phyloP scores from a whole-genome alignment of 441 rosid species.

The Mallotus repandus region DNA sequence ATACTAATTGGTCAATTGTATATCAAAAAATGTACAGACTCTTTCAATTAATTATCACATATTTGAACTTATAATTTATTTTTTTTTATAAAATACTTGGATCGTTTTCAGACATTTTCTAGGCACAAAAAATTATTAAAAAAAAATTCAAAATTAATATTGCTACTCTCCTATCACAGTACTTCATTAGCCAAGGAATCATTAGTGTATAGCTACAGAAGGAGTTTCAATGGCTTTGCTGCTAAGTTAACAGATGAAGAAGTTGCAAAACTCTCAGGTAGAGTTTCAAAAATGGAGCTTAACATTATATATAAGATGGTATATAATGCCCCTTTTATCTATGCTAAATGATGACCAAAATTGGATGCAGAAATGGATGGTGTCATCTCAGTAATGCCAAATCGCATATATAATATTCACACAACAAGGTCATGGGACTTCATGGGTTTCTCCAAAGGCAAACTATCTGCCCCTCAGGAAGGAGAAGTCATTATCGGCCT shows the following conservation, averaged over 20 bases:
- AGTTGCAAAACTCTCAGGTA: constrained; percentile 37
- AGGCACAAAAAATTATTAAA: too few relatives aligned
- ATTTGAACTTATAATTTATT: too few relatives aligned
- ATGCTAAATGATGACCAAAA: background rate
- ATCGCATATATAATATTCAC: constrained; percentile 54
- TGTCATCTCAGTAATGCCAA: constrained; percentile 71
- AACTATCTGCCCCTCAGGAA: constrained; percentile 24
- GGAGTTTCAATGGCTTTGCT: constrained; percentile 74
- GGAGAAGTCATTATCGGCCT: constrained; percentile 26
- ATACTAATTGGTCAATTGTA: too few relatives aligned
- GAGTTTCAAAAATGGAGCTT: background rate
- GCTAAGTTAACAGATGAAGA: constrained; percentile 60
- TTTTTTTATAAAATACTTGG: too few relatives aligned
- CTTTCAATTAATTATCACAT: too few relatives aligned
- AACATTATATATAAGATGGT: background rate
- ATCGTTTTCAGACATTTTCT: too few relatives aligned
- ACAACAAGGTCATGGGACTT: constrained; percentile 91
- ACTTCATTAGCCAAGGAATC: constrained; percentile 34
- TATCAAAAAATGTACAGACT: too few relatives aligned
- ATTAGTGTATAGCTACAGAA: constrained; percentile 54
- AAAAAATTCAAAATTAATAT: too few relatives aligned
- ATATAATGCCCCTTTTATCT: too few relatives aligned
- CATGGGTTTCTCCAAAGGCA: constrained; percentile 46
- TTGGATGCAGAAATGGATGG: constrained; percentile 47
- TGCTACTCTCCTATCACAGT: constrained; percentile 18